phyloP scores from a whole-genome alignment of 768 basidiomycete genomes.

The Gloeostereum incarnatum region DNA sequence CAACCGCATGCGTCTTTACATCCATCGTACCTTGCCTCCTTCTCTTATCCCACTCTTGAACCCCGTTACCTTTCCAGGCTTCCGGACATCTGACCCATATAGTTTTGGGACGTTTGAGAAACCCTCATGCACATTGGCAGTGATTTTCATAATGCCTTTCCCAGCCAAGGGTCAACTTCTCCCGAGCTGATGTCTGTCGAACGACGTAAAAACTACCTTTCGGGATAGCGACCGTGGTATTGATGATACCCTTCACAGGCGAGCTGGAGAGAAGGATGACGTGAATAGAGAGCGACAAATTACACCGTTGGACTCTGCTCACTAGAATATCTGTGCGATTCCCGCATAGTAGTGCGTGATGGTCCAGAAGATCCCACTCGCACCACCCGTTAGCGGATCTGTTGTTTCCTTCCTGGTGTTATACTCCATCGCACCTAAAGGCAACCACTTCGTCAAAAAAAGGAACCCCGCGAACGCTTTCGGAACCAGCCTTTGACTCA shows the following conservation, averaged over 20 bases:
- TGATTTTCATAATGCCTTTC: slow-evolving; percentile 32
- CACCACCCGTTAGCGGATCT: slow-evolving; percentile 35
- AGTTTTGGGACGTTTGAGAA: slow-evolving; percentile 30
- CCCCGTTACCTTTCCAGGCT: slow-evolving; percentile 29
- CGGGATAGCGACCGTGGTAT: slow-evolving; percentile 38
- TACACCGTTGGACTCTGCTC: not conserved
- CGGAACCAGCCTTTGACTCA: slow-evolving; percentile 13
- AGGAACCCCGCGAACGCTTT: too few relatives aligned
- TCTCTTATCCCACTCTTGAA: slow-evolving; percentile 35
- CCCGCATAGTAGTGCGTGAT: slow-evolving; percentile 36
- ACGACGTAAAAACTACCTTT: slow-evolving; percentile 21
- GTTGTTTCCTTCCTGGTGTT: slow-evolving; percentile 24
- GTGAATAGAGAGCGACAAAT: not conserved
- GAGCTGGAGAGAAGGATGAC: slow-evolving; percentile 15
- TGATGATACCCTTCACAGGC: slow-evolving; percentile 32
- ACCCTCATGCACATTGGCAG: slow-evolving; percentile 32
- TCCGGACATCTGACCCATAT: slow-evolving; percentile 32
- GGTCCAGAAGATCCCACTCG: slow-evolving; percentile 38
- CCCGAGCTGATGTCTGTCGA: not conserved
- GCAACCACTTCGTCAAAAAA: too few relatives aligned
- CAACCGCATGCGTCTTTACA: not conserved
- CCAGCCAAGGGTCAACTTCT: not conserved
- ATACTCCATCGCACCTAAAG: slow-evolving; percentile 32
- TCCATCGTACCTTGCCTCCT: slow-evolving; percentile 30
- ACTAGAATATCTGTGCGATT: slow-evolving; percentile 39